Percentiles rank a stretch among this genome's conserved stretches.
phyloP scores from a whole-genome alignment of 495 filamentous ascomycete genomes.

The Thermothielavioides terrestris region DNA sequence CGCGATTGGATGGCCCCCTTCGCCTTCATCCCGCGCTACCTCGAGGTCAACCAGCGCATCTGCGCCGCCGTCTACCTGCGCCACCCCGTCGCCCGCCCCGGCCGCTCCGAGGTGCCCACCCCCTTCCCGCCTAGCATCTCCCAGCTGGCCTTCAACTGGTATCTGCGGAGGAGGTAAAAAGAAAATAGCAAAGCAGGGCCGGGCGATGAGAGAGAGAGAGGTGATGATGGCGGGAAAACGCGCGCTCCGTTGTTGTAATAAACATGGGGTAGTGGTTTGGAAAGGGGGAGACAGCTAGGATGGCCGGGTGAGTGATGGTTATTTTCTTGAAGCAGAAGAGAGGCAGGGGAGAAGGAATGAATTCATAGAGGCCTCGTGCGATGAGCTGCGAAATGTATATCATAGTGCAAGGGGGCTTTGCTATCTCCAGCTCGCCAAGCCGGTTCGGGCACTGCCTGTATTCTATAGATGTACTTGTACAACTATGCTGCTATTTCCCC shows the following conservation, averaged over 20 bases:
- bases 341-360: too few relatives aligned
- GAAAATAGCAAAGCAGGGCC: not conserved
- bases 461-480: slow-evolving; percentile 13
- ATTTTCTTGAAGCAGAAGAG: not conserved
- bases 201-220: not conserved
- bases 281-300: not conserved
- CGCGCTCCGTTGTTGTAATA: not conserved
- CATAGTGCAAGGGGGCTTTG: not conserved
- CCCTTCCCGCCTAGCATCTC: slow-evolving; percentile 58
- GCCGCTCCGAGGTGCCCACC: slow-evolving; percentile 81
- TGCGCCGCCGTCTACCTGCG: slow-evolving; percentile 92
- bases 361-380: not conserved
- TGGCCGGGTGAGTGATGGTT: not conserved
- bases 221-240: too few relatives aligned
- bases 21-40: slow-evolving; percentile 87
- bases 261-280: not conserved
- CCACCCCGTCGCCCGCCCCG: slow-evolving; percentile 86
- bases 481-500: too few relatives aligned
- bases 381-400: not conserved
- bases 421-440: not conserved
- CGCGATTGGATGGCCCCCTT: slow-evolving; percentile 81
- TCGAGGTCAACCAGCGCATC: slow-evolving; percentile 95
- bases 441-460: not conserved
- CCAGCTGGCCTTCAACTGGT: slow-evolving; percentile 88
- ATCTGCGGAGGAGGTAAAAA: slow-evolving; percentile 69